Percentiles rank a stretch among this genome's conserved stretches.
phyloP scores from a whole-genome alignment of 2,329 filamentous ascomycete species.

The Monosporascus ibericus region DNA sequence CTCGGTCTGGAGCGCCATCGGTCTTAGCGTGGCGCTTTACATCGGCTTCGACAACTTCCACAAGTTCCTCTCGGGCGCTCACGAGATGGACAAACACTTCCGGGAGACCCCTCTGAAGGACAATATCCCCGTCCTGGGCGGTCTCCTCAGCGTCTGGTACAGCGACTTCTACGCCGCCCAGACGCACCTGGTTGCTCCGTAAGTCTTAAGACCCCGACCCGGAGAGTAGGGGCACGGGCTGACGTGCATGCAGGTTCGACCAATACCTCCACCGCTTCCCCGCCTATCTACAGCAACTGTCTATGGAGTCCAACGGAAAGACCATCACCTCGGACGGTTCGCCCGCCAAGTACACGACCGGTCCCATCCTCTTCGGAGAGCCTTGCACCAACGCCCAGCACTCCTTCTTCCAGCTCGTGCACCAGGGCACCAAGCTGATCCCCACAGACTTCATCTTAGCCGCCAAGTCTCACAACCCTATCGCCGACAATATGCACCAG shows the following conservation, averaged over 20 bases:
- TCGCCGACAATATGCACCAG: constrained; percentile 88
- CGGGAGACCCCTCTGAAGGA: constrained; percentile 80
- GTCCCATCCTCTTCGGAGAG: constrained; percentile 93
- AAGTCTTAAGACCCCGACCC: constrained; percentile 33
- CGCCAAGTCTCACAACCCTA: constrained; percentile 93
- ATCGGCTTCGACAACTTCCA: constrained; percentile 98
- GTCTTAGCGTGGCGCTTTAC: constrained; percentile 88
- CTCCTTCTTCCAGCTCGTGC: constrained; percentile 99
- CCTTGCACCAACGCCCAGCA: constrained; percentile 98
- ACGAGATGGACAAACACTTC: constrained; percentile 99
- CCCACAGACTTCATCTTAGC: constrained; percentile 97
- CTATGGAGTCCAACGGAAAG: constrained; percentile 99
- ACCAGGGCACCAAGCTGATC: constrained; percentile 98
- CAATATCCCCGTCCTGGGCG: constrained; percentile 91
- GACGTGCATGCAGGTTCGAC: constrained; percentile 61
- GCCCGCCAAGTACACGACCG: constrained; percentile 95
- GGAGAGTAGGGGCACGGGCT: not conserved
- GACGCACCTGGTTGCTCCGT: constrained; percentile 94
- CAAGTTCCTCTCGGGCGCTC: constrained; percentile 87
- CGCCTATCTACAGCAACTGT: constrained; percentile 96
- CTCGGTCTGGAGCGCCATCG: constrained; percentile 98
- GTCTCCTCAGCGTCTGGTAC: constrained; percentile 96
- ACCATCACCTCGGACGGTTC: constrained; percentile 84
- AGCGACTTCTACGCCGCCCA: constrained; percentile 98
- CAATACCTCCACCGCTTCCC: constrained; percentile 99